Evolutionary conservation across 371 early-diverging fungal genomes (phyloP).

Genomic region (Mucor ambiguus): DNA sequence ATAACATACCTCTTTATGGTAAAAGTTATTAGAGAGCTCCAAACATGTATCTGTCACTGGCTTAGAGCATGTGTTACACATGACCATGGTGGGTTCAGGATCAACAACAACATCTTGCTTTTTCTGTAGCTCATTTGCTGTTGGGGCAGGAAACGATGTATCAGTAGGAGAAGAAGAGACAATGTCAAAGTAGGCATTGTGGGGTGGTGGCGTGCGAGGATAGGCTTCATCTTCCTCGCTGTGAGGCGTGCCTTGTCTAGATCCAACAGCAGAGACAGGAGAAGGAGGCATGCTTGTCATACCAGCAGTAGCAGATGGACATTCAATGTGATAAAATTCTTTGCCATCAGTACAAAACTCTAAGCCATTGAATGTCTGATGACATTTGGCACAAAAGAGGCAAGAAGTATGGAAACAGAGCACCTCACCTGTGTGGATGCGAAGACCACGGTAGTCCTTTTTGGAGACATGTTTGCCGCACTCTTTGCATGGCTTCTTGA

Average conservation of each 20-base stretch:
- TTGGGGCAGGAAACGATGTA: background rate
- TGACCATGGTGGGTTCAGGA: background rate
- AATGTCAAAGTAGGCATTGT: conserved; percentile 14
- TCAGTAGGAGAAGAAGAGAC: background rate
- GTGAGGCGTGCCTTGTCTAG: conserved; percentile 10
- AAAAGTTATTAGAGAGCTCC: conserved; percentile 25
- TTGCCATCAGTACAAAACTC: conserved; percentile 49
- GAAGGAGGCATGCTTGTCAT: background rate
- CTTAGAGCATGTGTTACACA: conserved; percentile 23
- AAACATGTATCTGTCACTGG: conserved; percentile 31
- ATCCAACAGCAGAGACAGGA: background rate
- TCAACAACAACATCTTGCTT: conserved; percentile 5
- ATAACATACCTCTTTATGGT: conserved; percentile 32
- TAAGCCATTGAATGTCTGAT: conserved; percentile 20
- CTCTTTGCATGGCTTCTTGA: conserved; percentile 28
- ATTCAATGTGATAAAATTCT: conserved; percentile 43
- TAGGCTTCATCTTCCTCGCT: conserved; percentile 28
- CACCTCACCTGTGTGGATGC: conserved; percentile 14
- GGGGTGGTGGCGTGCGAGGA: conserved; percentile 20
- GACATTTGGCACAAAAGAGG: conserved; percentile 25
- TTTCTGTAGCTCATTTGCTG: background rate
- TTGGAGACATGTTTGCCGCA: conserved; percentile 29
- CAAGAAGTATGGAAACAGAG: conserved; percentile 23
- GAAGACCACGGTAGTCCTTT: conserved; percentile 31
- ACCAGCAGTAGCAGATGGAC: background rate